These are phyloP conservation scores for Fusarium napiforme DNA, from an alignment of 2,329 filamentous ascomycete species.

Conservation along the genomic window DNA sequence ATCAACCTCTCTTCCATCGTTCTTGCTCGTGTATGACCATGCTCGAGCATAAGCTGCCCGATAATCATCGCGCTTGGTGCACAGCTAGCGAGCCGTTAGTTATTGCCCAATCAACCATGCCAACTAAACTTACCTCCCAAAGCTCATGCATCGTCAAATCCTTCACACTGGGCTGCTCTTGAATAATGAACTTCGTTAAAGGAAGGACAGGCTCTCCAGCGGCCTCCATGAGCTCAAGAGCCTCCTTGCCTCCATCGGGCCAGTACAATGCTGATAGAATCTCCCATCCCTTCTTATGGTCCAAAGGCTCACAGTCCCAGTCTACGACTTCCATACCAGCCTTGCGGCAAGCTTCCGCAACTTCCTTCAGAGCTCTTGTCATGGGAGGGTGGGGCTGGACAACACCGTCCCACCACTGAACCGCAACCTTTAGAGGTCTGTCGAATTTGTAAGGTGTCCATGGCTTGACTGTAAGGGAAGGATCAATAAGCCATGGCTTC, in stretches of 20 bases:
- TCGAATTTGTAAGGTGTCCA: slow-evolving; percentile 51
- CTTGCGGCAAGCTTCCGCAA: slow-evolving; percentile 60
- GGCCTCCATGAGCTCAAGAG: slow-evolving; percentile 59
- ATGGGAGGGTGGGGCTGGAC: slow-evolving; percentile 71
- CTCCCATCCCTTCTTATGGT: slow-evolving; percentile 63
- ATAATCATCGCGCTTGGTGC: slow-evolving; percentile 53
- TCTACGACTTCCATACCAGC: slow-evolving; percentile 66
- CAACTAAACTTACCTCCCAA: slow-evolving; percentile 48
- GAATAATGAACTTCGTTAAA: slow-evolving; percentile 68
- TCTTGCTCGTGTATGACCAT: slow-evolving; percentile 51
- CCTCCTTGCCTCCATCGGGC: slow-evolving; percentile 68
- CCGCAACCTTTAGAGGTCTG: slow-evolving; percentile 67
- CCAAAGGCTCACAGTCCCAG: slow-evolving; percentile 60
- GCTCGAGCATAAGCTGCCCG: slow-evolving; percentile 50
- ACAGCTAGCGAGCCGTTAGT: slow-evolving; percentile 40
- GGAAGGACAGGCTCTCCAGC: slow-evolving; percentile 69
- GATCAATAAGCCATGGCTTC: slow-evolving; percentile 50
- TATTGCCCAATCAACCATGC: accelerated
- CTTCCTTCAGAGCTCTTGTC: slow-evolving; percentile 64
- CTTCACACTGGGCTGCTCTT: slow-evolving; percentile 60
- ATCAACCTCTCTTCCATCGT: slow-evolving; percentile 58
- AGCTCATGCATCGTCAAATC: slow-evolving; percentile 53
- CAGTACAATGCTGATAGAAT: slow-evolving; percentile 62
- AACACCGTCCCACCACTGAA: slow-evolving; percentile 69
- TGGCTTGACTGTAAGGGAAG: slow-evolving; percentile 46